phyloP scores from a whole-genome alignment of 2,329 filamentous ascomycete genomes.

The Penicillium sp. region DNA sequence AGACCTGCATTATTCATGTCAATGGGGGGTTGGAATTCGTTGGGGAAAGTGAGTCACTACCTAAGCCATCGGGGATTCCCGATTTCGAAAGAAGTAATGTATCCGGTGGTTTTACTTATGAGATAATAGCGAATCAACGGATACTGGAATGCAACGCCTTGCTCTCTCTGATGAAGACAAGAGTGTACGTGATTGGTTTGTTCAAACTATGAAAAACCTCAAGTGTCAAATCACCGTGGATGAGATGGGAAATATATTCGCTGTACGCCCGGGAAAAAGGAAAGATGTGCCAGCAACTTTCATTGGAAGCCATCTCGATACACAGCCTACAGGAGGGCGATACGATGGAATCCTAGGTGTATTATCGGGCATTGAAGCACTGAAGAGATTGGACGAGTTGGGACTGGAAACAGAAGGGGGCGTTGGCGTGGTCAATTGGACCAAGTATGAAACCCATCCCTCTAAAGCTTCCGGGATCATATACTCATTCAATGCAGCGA shows the following conservation, averaged over 20 bases:
- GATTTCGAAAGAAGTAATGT: too few relatives aligned
- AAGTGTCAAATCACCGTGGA: slow-evolving; percentile 65
- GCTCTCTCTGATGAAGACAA: slow-evolving; percentile 67
- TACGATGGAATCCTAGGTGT: slow-evolving; percentile 65
- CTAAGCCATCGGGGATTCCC: not conserved
- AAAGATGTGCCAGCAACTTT: slow-evolving; percentile 58
- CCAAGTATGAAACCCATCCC: slow-evolving; percentile 23
- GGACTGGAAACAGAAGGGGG: slow-evolving; percentile 63
- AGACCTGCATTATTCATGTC: slow-evolving; percentile 59
- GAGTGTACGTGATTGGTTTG: slow-evolving; percentile 68
- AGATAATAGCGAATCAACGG: slow-evolving; percentile 44
- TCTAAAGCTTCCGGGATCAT: not conserved
- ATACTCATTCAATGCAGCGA: slow-evolving; percentile 49
- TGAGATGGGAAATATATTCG: slow-evolving; percentile 76
- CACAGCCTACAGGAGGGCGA: slow-evolving; percentile 49
- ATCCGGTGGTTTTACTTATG: too few relatives aligned
- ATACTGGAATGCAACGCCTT: slow-evolving; percentile 72
- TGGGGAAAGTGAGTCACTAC: slow-evolving; percentile 58
- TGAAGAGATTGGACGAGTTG: slow-evolving; percentile 62
- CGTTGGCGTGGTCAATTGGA: slow-evolving; percentile 63
- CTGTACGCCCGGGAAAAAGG: slow-evolving; percentile 57
- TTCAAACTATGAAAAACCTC: slow-evolving; percentile 54
- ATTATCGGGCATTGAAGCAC: slow-evolving; percentile 64
- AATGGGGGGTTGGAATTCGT: slow-evolving; percentile 60
- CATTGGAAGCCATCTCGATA: slow-evolving; percentile 64